A percentile compares a stretch with the other conserved stretches of the same genome.
phyloP scores from a whole-genome alignment of 2,329 filamentous ascomycete genomes.

The Xylariaceae sp. region DNA sequence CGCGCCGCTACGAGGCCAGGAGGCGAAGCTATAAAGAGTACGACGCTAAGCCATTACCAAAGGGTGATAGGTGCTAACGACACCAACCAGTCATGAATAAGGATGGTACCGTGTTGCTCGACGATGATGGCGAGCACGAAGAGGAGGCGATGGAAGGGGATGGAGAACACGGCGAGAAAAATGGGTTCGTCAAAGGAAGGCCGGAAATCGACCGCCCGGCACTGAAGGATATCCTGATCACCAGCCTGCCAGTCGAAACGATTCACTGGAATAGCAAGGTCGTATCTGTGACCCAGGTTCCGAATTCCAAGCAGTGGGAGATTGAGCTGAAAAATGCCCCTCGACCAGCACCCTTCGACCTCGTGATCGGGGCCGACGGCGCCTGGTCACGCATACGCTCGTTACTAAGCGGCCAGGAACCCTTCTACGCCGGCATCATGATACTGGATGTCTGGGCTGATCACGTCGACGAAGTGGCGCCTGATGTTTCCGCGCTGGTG shows the following conservation, averaged over 20 bases:
- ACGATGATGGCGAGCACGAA: conserved; percentile 15
- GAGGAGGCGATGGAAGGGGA: not conserved
- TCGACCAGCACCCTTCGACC: conserved; percentile 25
- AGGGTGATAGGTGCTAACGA: not conserved
- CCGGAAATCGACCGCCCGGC: conserved; percentile 29
- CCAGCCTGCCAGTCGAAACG: conserved; percentile 14
- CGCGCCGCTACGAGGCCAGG: conserved; percentile 22
- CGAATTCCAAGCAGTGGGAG: conserved; percentile 2
- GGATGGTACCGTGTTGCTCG: conserved; percentile 27
- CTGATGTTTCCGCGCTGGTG: conserved; percentile 34
- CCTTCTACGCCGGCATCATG: conserved; percentile 39
- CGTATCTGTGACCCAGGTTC: conserved; percentile 3
- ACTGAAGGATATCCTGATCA: conserved; percentile 26
- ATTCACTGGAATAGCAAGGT: conserved; percentile 26
- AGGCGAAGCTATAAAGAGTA: conserved; percentile 21
- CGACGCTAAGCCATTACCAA: not conserved
- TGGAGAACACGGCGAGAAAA: not conserved
- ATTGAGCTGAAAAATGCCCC: conserved; percentile 9
- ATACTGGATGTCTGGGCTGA: conserved; percentile 35
- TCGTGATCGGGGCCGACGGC: conserved; percentile 39
- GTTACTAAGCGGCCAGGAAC: conserved; percentile 31
- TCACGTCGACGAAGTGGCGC: conserved; percentile 31
- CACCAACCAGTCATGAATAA: conserved; percentile 20
- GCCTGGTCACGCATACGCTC: conserved; percentile 36
- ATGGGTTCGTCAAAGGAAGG: conserved; percentile 15